A percentile compares a stretch with the other conserved stretches of the same genome.
phyloP scores from a whole-genome alignment of 2,329 filamentous ascomycete species.

The Didymella glomerata region DNA sequence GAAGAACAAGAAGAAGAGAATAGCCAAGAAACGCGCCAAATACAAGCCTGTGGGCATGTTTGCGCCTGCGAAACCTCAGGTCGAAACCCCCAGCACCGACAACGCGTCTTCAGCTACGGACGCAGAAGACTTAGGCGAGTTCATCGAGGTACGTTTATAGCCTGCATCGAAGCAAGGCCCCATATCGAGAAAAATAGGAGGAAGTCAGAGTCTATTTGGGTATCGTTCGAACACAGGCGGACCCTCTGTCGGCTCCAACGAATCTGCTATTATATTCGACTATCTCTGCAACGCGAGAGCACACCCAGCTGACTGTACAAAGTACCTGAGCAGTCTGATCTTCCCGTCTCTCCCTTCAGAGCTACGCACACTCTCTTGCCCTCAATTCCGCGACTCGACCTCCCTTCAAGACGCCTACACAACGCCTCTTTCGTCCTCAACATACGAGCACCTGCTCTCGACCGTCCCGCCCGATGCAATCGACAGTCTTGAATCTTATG shows the following conservation, averaged over 20 bases:
- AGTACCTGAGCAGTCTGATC: constrained; percentile 75
- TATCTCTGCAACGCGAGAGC: not conserved
- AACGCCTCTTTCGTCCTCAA: constrained; percentile 62
- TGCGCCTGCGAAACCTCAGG: constrained; percentile 11
- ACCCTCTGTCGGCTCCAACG: not conserved
- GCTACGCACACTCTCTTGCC: constrained; percentile 69
- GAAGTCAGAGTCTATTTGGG: too few relatives aligned
- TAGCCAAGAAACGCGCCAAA: constrained; percentile 45
- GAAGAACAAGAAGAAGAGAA: constrained; percentile 56
- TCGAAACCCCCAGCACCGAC: constrained; percentile 4
- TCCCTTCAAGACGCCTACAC: constrained; percentile 65
- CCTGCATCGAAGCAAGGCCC: not conserved
- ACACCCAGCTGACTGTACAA: constrained; percentile 7
- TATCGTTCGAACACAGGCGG: too few relatives aligned
- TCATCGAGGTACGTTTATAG: constrained; percentile 68
- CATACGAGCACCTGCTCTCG: constrained; percentile 59
- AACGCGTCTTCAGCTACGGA: constrained; percentile 42
- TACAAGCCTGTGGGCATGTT: constrained; percentile 24
- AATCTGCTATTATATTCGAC: not conserved
- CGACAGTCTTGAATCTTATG: constrained; percentile 75
- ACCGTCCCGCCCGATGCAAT: constrained; percentile 66
- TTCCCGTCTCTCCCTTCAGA: constrained; percentile 71
- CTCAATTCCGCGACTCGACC: constrained; percentile 60
- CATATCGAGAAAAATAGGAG: not conserved
- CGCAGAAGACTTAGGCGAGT: constrained; percentile 77